phyloP scores from a whole-genome alignment of 169 alveolate genomes.

The Cryptosporidium felis region DNA sequence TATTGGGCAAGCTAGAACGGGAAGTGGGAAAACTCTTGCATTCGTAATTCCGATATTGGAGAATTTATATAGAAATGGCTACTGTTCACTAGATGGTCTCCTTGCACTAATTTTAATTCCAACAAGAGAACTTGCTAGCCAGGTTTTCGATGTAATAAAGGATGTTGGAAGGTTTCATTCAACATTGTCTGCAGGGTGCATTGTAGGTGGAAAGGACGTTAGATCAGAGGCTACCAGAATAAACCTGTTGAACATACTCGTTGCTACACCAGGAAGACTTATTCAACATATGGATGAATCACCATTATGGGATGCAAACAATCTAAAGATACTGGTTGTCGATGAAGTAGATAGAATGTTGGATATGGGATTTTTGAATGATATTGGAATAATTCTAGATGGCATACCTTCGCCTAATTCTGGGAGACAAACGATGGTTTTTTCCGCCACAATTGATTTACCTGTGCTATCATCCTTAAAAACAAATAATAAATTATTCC shows the following conservation, averaged over 20 bases:
- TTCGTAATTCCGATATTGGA: conserved; percentile 91
- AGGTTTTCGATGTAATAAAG: conserved; percentile 88
- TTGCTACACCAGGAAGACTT: conserved; percentile 95
- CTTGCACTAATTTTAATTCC: conserved; percentile 89
- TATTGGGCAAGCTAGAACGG: conserved; percentile 89
- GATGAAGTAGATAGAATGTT: conserved; percentile 86
- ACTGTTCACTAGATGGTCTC: conserved; percentile 77
- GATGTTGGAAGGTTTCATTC: conserved; percentile 82
- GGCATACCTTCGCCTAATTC: conserved; percentile 79
- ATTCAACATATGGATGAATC: conserved; percentile 93
- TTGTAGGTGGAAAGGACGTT: conserved; percentile 92
- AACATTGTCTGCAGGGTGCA: conserved; percentile 89
- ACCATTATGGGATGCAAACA: conserved; percentile 85
- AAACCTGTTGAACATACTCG: conserved; percentile 84
- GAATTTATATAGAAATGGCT: conserved; percentile 80
- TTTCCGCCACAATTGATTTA: conserved; percentile 91
- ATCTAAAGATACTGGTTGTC: conserved; percentile 83
- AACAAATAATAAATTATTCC: conserved; percentile 72
- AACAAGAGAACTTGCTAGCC: conserved; percentile 91
- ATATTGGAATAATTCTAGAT: conserved; percentile 83
- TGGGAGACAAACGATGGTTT: conserved; percentile 86
- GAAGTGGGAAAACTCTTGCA: conserved; percentile 93
- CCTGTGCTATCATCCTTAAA: conserved; percentile 76
- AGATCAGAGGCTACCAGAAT: conserved; percentile 87
- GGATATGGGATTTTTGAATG: conserved; percentile 91